Evolutionary conservation across 805 yeast genomes (phyloP).

Genomic region (Groenewaldozyma salmanticensis): DNA sequence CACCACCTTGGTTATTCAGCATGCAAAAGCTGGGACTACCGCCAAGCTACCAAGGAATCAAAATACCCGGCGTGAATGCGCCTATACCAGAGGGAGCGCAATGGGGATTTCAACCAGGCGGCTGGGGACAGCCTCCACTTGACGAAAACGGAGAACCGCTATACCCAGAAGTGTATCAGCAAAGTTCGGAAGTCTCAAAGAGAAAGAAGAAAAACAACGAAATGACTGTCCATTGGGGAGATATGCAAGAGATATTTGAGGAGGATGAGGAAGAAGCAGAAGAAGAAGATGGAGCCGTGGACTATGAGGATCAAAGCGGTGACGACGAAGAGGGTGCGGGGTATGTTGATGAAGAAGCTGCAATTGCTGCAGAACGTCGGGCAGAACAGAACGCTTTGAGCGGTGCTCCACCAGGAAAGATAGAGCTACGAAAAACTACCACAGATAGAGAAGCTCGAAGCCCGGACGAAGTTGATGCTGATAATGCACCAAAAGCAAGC

Average conservation of each 20-base stretch:
- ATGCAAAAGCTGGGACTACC: constrained; percentile 73
- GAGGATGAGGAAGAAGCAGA: constrained; percentile 21
- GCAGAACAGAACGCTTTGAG: constrained; percentile 3
- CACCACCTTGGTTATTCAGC: constrained; percentile 73
- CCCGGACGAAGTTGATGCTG: neutral
- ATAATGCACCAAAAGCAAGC: constrained; percentile 1
- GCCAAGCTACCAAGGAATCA: constrained; percentile 63
- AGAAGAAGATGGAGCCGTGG: constrained; percentile 24
- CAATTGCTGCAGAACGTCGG: constrained; percentile 17
- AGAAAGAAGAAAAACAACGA: constrained; percentile 6
- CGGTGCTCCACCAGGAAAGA: neutral
- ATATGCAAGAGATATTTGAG: constrained; percentile 13
- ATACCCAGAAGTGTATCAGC: constrained; percentile 26
- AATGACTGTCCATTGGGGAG: constrained; percentile 19
- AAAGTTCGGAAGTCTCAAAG: constrained; percentile 13
- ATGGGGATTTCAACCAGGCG: constrained; percentile 34
- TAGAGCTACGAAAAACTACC: constrained; percentile 14
- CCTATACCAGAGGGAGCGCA: constrained; percentile 31
- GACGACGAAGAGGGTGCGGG: constrained; percentile 28
- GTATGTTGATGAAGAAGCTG: constrained; percentile 30
- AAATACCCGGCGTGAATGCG: constrained; percentile 45
- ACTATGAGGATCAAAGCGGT: constrained; percentile 24
- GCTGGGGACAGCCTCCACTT: constrained; percentile 30
- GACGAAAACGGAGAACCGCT: constrained; percentile 27
- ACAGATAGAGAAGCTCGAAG: constrained; percentile 1